These are phyloP conservation scores for Rhodofomes roseus DNA, from an alignment of 1,284 basidiomycete species.

Conservation along the genomic window DNA sequence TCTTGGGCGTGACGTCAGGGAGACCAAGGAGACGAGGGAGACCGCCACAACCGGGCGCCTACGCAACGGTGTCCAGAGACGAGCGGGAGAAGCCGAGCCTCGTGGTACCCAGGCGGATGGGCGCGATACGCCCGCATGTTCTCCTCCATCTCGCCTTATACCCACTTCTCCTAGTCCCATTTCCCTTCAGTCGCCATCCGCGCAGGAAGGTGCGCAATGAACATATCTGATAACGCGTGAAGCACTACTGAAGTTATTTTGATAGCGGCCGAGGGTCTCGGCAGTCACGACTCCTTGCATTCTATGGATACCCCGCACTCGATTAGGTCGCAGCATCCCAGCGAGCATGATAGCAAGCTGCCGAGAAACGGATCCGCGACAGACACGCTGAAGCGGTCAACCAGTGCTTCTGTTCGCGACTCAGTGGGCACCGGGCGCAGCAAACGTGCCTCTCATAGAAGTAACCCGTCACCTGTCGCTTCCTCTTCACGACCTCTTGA, in stretches of 20 bases:
- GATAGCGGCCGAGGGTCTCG: constrained; percentile 18
- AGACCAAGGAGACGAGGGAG: not conserved
- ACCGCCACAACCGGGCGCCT: constrained; percentile 3
- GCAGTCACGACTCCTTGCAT: constrained; percentile 18
- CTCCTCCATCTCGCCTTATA: constrained; percentile 25
- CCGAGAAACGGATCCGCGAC: constrained; percentile 18
- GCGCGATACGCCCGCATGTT: constrained; percentile 15
- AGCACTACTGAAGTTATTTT: not conserved
- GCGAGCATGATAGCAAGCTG: constrained; percentile 22
- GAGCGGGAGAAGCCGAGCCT: constrained; percentile 20
- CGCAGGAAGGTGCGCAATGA: constrained; percentile 17
- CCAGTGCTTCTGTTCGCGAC: constrained; percentile 13
- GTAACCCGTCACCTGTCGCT: constrained; percentile 14
- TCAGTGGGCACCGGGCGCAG: constrained; percentile 15
- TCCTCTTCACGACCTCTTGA: constrained; percentile 22
- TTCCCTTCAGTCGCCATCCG: constrained; percentile 16
- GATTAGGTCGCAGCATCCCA: constrained; percentile 11
- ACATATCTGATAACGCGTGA: not conserved
- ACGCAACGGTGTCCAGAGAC: not conserved
- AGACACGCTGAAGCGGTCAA: constrained; percentile 19
- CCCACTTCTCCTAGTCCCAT: constrained; percentile 12
- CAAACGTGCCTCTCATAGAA: constrained; percentile 19
- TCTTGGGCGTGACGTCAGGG: not conserved
- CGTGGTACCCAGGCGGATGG: constrained; percentile 18
- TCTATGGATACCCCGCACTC: constrained; percentile 5